These are phyloP conservation scores for Arthroderma uncinatum DNA, from an alignment of 2,329 filamentous ascomycete genomes.

Conservation along the genomic window DNA sequence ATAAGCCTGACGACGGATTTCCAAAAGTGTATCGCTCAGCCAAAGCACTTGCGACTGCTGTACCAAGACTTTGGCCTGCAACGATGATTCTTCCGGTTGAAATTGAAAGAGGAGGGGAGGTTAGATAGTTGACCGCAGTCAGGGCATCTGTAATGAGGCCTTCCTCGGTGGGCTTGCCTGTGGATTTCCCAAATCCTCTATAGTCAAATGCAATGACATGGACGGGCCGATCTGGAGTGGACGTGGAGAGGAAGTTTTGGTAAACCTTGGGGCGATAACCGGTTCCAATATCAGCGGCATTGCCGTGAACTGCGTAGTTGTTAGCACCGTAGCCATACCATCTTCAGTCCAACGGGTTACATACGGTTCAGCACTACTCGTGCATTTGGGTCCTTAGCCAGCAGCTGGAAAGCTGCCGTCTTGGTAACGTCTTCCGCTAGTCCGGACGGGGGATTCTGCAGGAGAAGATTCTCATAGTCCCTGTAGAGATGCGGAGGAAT, in stretches of 20 bases:
- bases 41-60: slow-evolving; percentile 66
- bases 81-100: slow-evolving; percentile 63
- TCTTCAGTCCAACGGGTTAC: slow-evolving; percentile 2
- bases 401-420: slow-evolving; percentile 41
- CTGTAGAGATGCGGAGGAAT: slow-evolving; percentile 67
- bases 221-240: slow-evolving; percentile 48
- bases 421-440: slow-evolving; percentile 36
- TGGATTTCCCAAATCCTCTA: slow-evolving; percentile 73
- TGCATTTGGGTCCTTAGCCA: slow-evolving; percentile 41
- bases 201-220: slow-evolving; percentile 88
- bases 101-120: slow-evolving; percentile 49
- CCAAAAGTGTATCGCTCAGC: slow-evolving; percentile 56
- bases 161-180: slow-evolving; percentile 65
- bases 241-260: slow-evolving; percentile 61
- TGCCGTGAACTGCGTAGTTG: slow-evolving; percentile 40
- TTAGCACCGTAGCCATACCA: background rate
- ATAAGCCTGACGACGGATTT: slow-evolving; percentile 30
- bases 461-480: slow-evolving; percentile 55
- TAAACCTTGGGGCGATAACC: slow-evolving; percentile 65
- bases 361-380: slow-evolving; percentile 47
- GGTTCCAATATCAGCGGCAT: slow-evolving; percentile 77
- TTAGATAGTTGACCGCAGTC: slow-evolving; percentile 56
- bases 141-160: slow-evolving; percentile 72
- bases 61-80: slow-evolving; percentile 78
- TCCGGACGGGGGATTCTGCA: slow-evolving; percentile 45